Evolutionary conservation across 2,329 filamentous ascomycete species (phyloP).

Genomic region (Sarocladiaceae sp.): DNA sequence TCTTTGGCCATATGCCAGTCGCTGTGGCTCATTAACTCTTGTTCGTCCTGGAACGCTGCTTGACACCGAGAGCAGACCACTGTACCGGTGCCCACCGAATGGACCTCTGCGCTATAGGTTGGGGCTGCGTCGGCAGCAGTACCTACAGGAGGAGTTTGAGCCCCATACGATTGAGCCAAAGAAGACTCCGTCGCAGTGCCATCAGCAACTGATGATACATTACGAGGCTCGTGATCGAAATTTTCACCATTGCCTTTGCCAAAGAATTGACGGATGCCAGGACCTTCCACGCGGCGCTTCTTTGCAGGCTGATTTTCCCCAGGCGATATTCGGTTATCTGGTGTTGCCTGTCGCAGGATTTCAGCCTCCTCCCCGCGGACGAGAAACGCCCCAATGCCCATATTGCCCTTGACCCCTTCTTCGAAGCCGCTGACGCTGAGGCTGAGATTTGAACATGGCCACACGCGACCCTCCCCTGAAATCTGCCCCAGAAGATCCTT

Average conservation of each 20-base stretch:
- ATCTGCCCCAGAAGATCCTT: conserved; percentile 73
- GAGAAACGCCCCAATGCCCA: conserved; percentile 81
- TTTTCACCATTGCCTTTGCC: conserved; percentile 28
- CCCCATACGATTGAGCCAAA: too few species aligned
- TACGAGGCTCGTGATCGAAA: conserved; percentile 15
- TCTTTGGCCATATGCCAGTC: conserved; percentile 96
- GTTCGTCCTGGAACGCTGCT: conserved; percentile 47
- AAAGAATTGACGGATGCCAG: conserved; percentile 54
- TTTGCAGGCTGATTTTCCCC: conserved; percentile 20
- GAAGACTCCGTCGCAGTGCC: too few species aligned
- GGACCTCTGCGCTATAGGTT: too few species aligned
- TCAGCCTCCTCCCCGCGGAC: conserved; percentile 65
- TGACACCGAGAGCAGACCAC: conserved; percentile 60
- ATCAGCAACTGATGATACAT: too few species aligned
- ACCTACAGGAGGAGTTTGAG: too few species aligned
- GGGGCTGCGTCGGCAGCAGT: too few species aligned
- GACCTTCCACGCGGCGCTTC: conserved; percentile 33
- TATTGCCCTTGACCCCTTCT: conserved; percentile 76
- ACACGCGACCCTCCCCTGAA: conserved; percentile 68
- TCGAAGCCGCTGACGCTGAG: conserved; percentile 89
- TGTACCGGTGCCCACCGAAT: too few species aligned
- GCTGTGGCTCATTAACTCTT: conserved; percentile 66
- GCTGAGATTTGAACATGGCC: conserved; percentile 89
- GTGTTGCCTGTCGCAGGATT: conserved; percentile 16
- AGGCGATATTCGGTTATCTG: conserved; percentile 16